A percentile compares a stretch with the other conserved stretches of the same genome.
These are phyloP conservation scores for Trichoderma erinaceum DNA, from an alignment of 495 filamentous ascomycete genomes.

Conservation along the genomic window DNA sequence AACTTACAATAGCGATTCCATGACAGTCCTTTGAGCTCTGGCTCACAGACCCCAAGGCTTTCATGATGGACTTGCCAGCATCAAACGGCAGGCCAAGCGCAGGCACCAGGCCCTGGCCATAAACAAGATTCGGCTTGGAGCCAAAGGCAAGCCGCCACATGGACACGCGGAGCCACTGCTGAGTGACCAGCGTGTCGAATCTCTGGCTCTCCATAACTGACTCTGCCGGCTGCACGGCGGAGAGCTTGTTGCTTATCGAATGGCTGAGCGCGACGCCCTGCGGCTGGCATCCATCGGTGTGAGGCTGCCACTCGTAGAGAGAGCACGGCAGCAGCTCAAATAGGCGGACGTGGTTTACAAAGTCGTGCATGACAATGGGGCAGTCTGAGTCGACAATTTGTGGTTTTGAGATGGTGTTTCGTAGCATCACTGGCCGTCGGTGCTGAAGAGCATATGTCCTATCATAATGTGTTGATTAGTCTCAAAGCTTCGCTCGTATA, in stretches of 20 bases:
- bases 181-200: conserved; percentile 8
- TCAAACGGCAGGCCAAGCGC: neutral
- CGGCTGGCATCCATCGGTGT: conserved; percentile 1
- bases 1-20: conserved; percentile 14
- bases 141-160: conserved; percentile 9
- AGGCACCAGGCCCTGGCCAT: neutral
- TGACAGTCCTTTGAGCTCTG: conserved; percentile 12
- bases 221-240: conserved; percentile 9
- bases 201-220: conserved; percentile 3
- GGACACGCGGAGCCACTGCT: conserved; percentile 10
- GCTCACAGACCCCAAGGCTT: neutral
- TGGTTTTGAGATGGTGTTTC: conserved; percentile 20
- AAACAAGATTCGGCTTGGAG: neutral
- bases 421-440: conserved; percentile 19
- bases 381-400: conserved; percentile 7
- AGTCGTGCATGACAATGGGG: conserved; percentile 9
- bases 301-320: conserved; percentile 6
- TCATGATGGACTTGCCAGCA: conserved; percentile 9
- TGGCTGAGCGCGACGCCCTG: neutral
- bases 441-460: conserved; percentile 21
- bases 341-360: conserved; percentile 10
- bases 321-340: conserved; percentile 11
- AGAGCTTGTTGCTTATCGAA: neutral
- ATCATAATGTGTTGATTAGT: neutral
- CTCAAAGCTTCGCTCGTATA: neutral